These are phyloP conservation scores for Pseudogymnoascus sp. DNA, from an alignment of 2,329 filamentous ascomycete genomes.

Conservation along the genomic window DNA sequence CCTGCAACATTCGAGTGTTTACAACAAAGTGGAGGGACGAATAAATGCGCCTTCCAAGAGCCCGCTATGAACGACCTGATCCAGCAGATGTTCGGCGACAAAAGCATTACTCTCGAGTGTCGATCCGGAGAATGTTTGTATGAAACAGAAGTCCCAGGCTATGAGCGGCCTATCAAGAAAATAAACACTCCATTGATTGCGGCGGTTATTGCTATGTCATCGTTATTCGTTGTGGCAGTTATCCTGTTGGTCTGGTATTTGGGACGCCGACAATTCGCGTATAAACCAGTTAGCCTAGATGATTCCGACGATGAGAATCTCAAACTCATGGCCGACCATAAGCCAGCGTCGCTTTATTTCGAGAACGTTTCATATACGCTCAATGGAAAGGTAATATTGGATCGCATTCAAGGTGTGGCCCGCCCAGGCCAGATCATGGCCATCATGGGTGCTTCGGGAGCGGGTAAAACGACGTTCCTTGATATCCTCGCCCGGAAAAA, in stretches of 20 bases:
- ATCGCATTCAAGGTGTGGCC: slow-evolving; percentile 75
- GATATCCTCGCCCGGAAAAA: slow-evolving; percentile 96
- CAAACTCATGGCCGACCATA: slow-evolving; percentile 86
- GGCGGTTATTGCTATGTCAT: slow-evolving; percentile 78
- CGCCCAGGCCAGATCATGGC: slow-evolving; percentile 92
- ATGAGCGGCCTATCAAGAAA: slow-evolving; percentile 77
- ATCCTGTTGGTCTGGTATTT: slow-evolving; percentile 83
- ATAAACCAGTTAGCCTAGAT: slow-evolving; percentile 73
- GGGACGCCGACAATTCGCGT: slow-evolving; percentile 62
- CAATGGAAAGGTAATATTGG: slow-evolving; percentile 81
- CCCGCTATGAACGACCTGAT: slow-evolving; percentile 91
- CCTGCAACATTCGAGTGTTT: slow-evolving; percentile 77
- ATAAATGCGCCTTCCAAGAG: slow-evolving; percentile 77
- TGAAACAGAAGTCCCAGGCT: slow-evolving; percentile 86
- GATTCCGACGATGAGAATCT: slow-evolving; percentile 83
- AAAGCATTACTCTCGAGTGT: slow-evolving; percentile 78
- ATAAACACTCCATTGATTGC: slow-evolving; percentile 98
- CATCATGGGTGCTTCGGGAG: slow-evolving; percentile 97
- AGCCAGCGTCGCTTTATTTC: slow-evolving; percentile 81
- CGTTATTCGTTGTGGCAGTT: slow-evolving; percentile 80
- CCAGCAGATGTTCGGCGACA: slow-evolving; percentile 79
- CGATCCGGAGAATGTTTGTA: slow-evolving; percentile 87
- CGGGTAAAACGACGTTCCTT: slow-evolving; percentile 93
- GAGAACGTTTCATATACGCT: slow-evolving; percentile 80
- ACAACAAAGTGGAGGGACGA: slow-evolving; percentile 54